These are phyloP conservation scores for Pulveroboletus sp. DNA, from an alignment of 768 basidiomycete genomes.

Conservation along the genomic window DNA sequence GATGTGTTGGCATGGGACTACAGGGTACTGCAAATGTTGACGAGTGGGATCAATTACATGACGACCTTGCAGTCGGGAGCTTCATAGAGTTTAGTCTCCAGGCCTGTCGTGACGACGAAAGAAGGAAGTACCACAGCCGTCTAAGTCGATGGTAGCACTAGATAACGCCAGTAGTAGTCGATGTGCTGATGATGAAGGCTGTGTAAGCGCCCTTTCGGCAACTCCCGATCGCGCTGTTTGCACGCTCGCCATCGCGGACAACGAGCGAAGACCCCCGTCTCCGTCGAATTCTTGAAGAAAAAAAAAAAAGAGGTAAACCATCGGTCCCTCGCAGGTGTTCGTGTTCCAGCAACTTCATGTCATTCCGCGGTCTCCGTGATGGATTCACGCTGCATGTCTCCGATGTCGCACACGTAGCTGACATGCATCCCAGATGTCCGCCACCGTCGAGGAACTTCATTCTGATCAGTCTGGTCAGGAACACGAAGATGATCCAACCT, in stretches of 20 bases:
- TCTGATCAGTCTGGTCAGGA: conserved; percentile 79
- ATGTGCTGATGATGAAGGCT: neutral
- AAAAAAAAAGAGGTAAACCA: conserved; percentile 18
- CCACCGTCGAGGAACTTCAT: conserved; percentile 70
- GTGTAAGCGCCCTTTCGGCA: conserved; percentile 22
- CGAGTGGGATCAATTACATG: too few relatives aligned
- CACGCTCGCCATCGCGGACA: conserved; percentile 31
- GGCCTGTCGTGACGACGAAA: too few relatives aligned
- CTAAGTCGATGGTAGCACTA: too few relatives aligned
- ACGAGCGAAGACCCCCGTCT: conserved; percentile 28
- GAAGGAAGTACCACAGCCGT: too few relatives aligned
- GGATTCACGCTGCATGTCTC: conserved; percentile 25
- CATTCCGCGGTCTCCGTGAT: conserved; percentile 7
- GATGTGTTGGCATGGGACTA: too few relatives aligned
- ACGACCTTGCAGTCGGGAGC: too few relatives aligned
- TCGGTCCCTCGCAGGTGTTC: neutral
- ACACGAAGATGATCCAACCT: conserved; percentile 78
- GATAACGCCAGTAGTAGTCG: too few relatives aligned
- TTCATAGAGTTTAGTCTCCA: too few relatives aligned
- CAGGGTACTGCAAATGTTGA: too few relatives aligned
- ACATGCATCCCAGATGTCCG: conserved; percentile 54
- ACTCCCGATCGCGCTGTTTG: conserved; percentile 14
- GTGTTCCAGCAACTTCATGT: neutral
- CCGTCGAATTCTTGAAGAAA: conserved; percentile 5
- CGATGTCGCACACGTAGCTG: conserved; percentile 31